phyloP scores from a whole-genome alignment of 2,329 filamentous ascomycete genomes.

The Furcasterigmium sp. region DNA sequence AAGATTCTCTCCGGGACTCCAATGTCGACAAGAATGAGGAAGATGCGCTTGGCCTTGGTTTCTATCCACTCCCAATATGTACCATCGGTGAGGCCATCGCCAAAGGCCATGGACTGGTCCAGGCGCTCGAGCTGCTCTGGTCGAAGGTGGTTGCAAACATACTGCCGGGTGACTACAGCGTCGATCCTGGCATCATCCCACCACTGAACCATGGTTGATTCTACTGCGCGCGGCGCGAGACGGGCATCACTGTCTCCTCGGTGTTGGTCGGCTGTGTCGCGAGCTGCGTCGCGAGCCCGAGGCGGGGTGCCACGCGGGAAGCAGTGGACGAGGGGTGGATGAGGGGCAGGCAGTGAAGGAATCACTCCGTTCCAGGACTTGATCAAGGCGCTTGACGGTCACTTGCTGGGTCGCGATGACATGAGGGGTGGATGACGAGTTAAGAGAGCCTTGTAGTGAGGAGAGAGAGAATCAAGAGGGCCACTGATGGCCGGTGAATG shows the following conservation, averaged over 20 bases:
- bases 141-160: slow-evolving; percentile 59
- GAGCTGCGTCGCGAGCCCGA: neutral
- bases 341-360: neutral
- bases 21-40: slow-evolving; percentile 65
- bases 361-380: too few relatives aligned
- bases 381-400: too few relatives aligned
- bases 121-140: slow-evolving; percentile 59
- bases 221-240: slow-evolving; percentile 1
- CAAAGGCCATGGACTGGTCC: slow-evolving; percentile 59
- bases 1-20: slow-evolving; percentile 71
- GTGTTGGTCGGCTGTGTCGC: too few relatives aligned
- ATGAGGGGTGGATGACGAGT: too few relatives aligned
- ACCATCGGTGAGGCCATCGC: slow-evolving; percentile 62
- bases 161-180: slow-evolving; percentile 62
- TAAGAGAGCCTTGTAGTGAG: too few relatives aligned
- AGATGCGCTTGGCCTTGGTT: slow-evolving; percentile 62
- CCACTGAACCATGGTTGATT: slow-evolving; percentile 37
- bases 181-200: slow-evolving; percentile 69
- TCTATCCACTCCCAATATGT: slow-evolving; percentile 78
- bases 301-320: slow-evolving; percentile 3
- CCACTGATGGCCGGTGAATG: neutral
- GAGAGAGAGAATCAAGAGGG: too few relatives aligned
- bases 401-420: too few relatives aligned
- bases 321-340: slow-evolving; percentile 1
- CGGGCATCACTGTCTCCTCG: slow-evolving; percentile 1